These are phyloP conservation scores for Turritis glabra DNA, from an alignment of 345 rosid genomes.

Conservation along the genomic window DNA sequence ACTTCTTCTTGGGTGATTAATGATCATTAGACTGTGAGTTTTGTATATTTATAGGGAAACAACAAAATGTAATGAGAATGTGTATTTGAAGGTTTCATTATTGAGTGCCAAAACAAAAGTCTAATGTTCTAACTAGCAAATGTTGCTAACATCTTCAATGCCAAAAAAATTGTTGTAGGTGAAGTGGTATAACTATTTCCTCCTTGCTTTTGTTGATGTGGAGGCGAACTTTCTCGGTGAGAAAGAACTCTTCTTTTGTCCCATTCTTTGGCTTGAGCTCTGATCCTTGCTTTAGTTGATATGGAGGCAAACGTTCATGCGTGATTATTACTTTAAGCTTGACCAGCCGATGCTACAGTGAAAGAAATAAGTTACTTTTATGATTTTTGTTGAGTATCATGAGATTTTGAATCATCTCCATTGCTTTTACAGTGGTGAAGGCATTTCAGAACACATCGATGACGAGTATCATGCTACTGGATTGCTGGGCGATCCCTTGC, in stretches of 20 bases:
- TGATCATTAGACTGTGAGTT: neutral
- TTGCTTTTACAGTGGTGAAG: constrained; percentile 70
- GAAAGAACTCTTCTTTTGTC: neutral
- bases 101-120: neutral
- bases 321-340: too few relatives aligned
- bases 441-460: constrained; percentile 86
- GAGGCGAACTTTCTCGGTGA: constrained; percentile 93
- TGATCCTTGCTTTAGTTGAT: too few relatives aligned
- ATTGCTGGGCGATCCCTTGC: constrained; percentile 91
- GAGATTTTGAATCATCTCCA: constrained; percentile 3
- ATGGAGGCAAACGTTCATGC: too few relatives aligned
- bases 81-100: neutral
- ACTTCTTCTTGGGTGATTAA: neutral
- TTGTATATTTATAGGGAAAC: neutral
- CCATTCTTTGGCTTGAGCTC: neutral
- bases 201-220: constrained; percentile 78
- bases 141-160: constrained; percentile 1
- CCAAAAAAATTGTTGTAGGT: constrained; percentile 60
- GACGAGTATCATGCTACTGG: constrained; percentile 91
- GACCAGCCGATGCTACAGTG: too few relatives aligned
- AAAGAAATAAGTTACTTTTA: too few relatives aligned
- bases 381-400: too few relatives aligned
- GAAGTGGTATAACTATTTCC: constrained; percentile 77
- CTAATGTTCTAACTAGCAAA: neutral
- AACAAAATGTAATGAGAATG: neutral